Evolutionary conservation across 305 asterid genomes (phyloP).

Genomic region (Fraxinus velutina): DNA sequence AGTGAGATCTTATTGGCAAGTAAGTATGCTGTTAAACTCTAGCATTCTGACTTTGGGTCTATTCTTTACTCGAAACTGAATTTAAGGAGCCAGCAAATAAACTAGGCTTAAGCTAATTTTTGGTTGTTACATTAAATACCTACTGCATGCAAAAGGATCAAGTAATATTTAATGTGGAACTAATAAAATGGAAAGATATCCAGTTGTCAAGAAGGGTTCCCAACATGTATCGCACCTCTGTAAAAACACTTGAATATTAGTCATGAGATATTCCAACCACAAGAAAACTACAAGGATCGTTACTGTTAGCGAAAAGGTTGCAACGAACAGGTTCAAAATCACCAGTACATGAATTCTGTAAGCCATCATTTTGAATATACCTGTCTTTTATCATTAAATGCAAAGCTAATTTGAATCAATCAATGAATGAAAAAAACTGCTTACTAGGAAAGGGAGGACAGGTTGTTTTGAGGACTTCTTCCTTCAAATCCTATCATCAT

Average conservation of each 20-base stretch:
- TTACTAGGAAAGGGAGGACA: not conserved
- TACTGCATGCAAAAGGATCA: not conserved
- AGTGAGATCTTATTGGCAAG: constrained; percentile 51
- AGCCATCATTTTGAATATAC: not conserved
- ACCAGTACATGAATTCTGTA: not conserved
- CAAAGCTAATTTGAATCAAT: not conserved
- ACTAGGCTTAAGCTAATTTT: not conserved
- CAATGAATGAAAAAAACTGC: not conserved
- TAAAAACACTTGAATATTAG: not conserved
- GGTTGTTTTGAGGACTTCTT: constrained; percentile 6
- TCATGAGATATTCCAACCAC: not conserved
- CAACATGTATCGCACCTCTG: not conserved
- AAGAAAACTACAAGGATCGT: not conserved
- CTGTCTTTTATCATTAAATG: not conserved
- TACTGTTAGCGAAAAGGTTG: not conserved
- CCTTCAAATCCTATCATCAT: constrained; percentile 7
- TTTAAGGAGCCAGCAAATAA: not conserved
- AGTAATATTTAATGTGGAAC: not conserved
- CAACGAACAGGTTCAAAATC: not conserved
- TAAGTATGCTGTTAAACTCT: constrained; percentile 33
- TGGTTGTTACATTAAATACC: not conserved
- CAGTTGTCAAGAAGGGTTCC: not conserved
- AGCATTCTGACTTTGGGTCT: not conserved
- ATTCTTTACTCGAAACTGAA: not conserved
- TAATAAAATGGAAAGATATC: not conserved